Evolutionary conservation across 305 asterid species (phyloP), one percentile per base, ranked within the genome.

Genomic region (Fraxinus latifolia): DNA sequence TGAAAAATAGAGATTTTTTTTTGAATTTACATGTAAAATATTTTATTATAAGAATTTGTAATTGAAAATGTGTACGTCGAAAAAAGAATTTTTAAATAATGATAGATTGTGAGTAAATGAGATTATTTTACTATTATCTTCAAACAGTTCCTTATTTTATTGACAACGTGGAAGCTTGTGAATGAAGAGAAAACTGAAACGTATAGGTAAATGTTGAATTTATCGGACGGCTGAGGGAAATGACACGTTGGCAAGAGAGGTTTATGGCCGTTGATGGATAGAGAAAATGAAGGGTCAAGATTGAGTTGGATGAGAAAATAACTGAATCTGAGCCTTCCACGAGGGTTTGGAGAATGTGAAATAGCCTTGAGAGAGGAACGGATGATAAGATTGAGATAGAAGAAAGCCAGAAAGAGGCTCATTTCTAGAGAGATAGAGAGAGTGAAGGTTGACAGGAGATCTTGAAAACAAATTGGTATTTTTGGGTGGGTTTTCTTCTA

Each of bases 321-420:
- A 82, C 82, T 82, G 90, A 85, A 90, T 95, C 94, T 82, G 83
- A 89, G 88, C 85, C 88, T 39, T 92, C 91, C 95, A 92, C 92
- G 97, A 84, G 88, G 91, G 93, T 87, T 79, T 91, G 83, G 84
- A 65, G 84, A 86, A 81, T 76, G 87, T 81, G 88, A 83, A 79
- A 89, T 81, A 87, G 87, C 89, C 84, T 65, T 74, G 77, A 29
- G 68, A 81, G 76, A 70, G 36, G 74, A 82, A 60, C 80, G 77
- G 86, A 84, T 83, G 92, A 83, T 77, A 86, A 87, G 90, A 83
- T 81, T 84, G 85, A 81, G 83, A 55, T 5, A n/a, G 23, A 3
- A 29, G 32, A 29, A 29, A 29, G 32, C 32, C 7, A 82, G 80
- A 83, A 50, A 79, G 78, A 80, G 84, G 25, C 17, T 55, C 65